A percentile compares a stretch with the other conserved stretches of the same genome.
Conservation (phyloP, 768 basidiomycete genomes). For the Clitopilus passeckerianus region DNA sequence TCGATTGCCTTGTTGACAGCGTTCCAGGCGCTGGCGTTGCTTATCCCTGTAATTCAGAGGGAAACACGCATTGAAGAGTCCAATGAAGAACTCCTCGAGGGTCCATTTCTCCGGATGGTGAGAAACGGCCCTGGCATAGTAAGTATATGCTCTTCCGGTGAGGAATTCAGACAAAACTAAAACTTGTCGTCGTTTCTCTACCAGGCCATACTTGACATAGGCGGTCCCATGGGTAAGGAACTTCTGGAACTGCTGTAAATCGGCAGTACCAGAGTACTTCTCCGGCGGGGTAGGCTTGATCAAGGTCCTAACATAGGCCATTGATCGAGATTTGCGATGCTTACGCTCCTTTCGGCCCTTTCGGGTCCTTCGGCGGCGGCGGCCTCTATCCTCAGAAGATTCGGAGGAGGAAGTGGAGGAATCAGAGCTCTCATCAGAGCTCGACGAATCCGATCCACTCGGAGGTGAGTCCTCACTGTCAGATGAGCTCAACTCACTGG, state of each 20-base stretch:
- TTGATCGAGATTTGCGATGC: no score
- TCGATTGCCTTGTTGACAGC: slow-evolving; percentile 14
- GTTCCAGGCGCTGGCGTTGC: slow-evolving; percentile 17
- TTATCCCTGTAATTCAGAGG: slow-evolving; percentile 20
- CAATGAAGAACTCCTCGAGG: slow-evolving; percentile 19
- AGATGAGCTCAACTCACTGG: no score
- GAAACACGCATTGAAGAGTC: slow-evolving; percentile 27
- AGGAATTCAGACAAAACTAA: slow-evolving; percentile 19
- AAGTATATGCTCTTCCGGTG: slow-evolving; percentile 21
- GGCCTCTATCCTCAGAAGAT: no score
- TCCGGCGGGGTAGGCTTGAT: slow-evolving; percentile 12
- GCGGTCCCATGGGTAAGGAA: slow-evolving; percentile 12
- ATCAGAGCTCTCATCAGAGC: no score
- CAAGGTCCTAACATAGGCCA: slow-evolving; percentile 3
- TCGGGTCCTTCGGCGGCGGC: no score
- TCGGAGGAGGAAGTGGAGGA: no score
- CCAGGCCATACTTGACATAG: slow-evolving; percentile 16
- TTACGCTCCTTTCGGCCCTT: no score
- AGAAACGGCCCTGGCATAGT: slow-evolving; percentile 18
- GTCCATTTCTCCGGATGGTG: slow-evolving; percentile 12
- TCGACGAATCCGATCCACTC: no score
- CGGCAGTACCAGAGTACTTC: slow-evolving; percentile 8
- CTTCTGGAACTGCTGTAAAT: slow-evolving; percentile 3
- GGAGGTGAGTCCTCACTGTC: no score
- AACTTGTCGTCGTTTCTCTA: slow-evolving; percentile 10